These are phyloP conservation scores for Aspergillus clavatus DNA, from an alignment of 2,329 filamentous ascomycete genomes.

Conservation along the genomic window DNA sequence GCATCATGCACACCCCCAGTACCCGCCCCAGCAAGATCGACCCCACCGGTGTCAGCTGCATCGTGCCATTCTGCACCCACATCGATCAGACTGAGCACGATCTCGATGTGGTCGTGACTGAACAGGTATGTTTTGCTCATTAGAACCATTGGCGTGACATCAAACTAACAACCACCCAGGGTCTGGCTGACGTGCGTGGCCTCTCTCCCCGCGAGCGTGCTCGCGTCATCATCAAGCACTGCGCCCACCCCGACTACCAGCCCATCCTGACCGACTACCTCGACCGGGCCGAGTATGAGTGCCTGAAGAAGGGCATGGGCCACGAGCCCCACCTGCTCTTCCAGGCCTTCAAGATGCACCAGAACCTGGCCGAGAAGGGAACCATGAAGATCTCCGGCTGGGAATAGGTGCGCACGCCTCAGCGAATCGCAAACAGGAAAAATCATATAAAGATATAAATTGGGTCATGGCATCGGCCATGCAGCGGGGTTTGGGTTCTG, in stretches of 20 bases:
- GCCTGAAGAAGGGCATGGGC: slow-evolving; percentile 78
- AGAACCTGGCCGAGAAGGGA: slow-evolving; percentile 72
- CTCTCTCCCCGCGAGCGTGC: slow-evolving; percentile 75
- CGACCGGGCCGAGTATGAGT: slow-evolving; percentile 80
- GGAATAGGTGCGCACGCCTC: too few relatives aligned
- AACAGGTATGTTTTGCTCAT: slow-evolving; percentile 40
- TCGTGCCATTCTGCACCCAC: slow-evolving; percentile 92
- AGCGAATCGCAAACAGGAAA: too few relatives aligned
- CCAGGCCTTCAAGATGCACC: slow-evolving; percentile 86
- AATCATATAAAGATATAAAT: too few relatives aligned
- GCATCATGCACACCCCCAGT: slow-evolving; percentile 88
- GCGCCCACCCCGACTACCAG: slow-evolving; percentile 77
- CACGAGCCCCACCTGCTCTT: slow-evolving; percentile 85
- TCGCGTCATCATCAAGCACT: slow-evolving; percentile 79
- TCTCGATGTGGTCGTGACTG: slow-evolving; percentile 78
- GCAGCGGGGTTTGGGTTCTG: too few relatives aligned
- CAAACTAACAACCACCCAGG: slow-evolving; percentile 47
- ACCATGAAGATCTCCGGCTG: slow-evolving; percentile 81
- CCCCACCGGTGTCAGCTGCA: slow-evolving; percentile 74
- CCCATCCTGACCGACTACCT: slow-evolving; percentile 80
- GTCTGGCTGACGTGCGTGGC: slow-evolving; percentile 79
- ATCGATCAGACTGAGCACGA: slow-evolving; percentile 92
- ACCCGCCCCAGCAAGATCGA: slow-evolving; percentile 77
- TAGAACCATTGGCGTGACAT: not conserved
- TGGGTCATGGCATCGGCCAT: too few relatives aligned